These are phyloP conservation scores for Perkinsus marinus DNA, from an alignment of 169 alveolate genomes.

Conservation along the genomic window DNA sequence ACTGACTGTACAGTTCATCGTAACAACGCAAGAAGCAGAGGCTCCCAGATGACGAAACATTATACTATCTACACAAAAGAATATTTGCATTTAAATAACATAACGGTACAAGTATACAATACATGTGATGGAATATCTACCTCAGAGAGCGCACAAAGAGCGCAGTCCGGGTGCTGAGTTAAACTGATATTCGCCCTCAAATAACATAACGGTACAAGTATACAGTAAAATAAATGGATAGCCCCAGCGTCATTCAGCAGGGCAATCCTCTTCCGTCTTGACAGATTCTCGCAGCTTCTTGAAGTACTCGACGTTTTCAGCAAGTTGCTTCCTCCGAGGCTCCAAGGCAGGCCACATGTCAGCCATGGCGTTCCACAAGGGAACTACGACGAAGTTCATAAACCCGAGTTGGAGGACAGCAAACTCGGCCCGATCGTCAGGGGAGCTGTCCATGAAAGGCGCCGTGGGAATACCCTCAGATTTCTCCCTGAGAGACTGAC, in stretches of 20 bases:
- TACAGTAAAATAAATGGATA: too few species aligned
- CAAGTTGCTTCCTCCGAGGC: background rate
- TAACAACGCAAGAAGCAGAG: too few species aligned
- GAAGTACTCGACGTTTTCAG: background rate
- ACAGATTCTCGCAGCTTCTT: background rate
- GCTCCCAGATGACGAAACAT: too few species aligned
- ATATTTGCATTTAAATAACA: too few species aligned
- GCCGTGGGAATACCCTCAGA: background rate
- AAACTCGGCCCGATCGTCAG: constrained; percentile 6
- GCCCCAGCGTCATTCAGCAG: background rate
- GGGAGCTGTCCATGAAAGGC: constrained; percentile 7
- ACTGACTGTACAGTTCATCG: too few species aligned
- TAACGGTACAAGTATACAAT: too few species aligned
- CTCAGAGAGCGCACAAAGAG: too few species aligned
- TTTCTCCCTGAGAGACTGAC: background rate
- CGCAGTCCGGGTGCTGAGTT: too few species aligned
- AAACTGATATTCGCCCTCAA: too few species aligned
- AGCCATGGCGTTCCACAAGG: background rate
- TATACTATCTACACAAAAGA: too few species aligned
- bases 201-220: too few species aligned
- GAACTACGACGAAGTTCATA: background rate
- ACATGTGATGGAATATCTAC: too few species aligned
- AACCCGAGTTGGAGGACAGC: constrained; percentile 20
- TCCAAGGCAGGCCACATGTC: background rate
- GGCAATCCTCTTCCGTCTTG: background rate